phyloP scores from a whole-genome alignment of 306 rosid species.

The Prunus fruticosa region DNA sequence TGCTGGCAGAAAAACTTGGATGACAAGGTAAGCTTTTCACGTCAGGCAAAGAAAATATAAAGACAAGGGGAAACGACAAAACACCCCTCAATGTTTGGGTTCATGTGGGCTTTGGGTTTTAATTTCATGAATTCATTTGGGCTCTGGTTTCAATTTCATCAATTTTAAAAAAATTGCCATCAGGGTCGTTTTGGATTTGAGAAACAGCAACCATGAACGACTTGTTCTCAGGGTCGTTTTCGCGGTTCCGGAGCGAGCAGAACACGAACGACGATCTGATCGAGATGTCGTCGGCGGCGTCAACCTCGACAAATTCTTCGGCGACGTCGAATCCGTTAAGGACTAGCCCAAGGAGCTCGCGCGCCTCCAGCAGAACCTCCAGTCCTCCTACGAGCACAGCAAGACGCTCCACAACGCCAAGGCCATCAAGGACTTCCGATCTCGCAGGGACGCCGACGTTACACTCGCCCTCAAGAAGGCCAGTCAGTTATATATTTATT shows the following conservation, averaged over 20 bases:
- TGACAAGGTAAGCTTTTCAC: no score
- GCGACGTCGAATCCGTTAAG: slow-evolving; percentile 74
- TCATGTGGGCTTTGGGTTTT: no score
- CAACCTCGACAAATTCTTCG: slow-evolving; percentile 78
- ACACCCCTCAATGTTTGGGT: no score
- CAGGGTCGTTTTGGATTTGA: neutral
- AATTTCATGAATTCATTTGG: no score
- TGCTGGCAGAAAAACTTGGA: no score
- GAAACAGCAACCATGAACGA: slow-evolving; percentile 53
- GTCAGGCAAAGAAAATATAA: no score
- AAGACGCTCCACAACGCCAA: slow-evolving; percentile 79
- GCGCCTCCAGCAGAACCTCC: slow-evolving; percentile 38
- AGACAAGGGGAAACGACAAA: no score
- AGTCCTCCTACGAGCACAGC: slow-evolving; percentile 64
- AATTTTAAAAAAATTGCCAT: no score
- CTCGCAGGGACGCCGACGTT: slow-evolving; percentile 88
- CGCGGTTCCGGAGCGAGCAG: slow-evolving; percentile 57
- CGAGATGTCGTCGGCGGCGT: slow-evolving; percentile 56
- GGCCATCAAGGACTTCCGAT: slow-evolving; percentile 69
- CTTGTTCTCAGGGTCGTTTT: slow-evolving; percentile 70
- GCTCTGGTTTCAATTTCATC: no score
- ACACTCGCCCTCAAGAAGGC: slow-evolving; percentile 74
- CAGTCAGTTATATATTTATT: neutral
- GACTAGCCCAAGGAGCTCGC: slow-evolving; percentile 78
- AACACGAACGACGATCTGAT: slow-evolving; percentile 43